A percentile compares a stretch with the other conserved stretches of the same genome.
phyloP scores from a whole-genome alignment of 208 protist species.

The Histomonas meleagridis region DNA sequence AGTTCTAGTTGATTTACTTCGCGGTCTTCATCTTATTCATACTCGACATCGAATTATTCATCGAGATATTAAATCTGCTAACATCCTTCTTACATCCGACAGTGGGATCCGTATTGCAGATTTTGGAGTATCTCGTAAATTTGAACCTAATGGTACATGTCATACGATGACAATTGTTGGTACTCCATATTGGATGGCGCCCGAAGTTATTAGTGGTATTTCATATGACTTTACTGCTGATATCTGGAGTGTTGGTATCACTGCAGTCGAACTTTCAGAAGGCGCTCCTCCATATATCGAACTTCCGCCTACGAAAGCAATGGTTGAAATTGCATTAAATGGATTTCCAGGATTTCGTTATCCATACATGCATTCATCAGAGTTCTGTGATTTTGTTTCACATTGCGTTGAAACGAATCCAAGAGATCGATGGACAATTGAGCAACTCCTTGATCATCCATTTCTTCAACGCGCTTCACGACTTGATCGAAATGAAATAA shows the following conservation, averaged over 20 bases:
- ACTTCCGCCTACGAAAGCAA: slow-evolving; percentile 22
- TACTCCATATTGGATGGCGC: slow-evolving; percentile 49
- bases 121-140: slow-evolving; percentile 45
- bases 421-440: not conserved
- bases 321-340: not conserved
- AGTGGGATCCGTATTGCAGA: slow-evolving; percentile 46
- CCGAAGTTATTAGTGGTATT: slow-evolving; percentile 42
- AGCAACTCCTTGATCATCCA: not conserved
- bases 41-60: slow-evolving; percentile 60
- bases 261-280: slow-evolving; percentile 43
- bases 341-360: not conserved
- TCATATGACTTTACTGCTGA: slow-evolving; percentile 40
- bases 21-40: not conserved
- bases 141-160: not conserved
- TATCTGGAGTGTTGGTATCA: slow-evolving; percentile 48
- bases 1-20: not conserved
- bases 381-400: not conserved
- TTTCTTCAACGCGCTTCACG: not conserved
- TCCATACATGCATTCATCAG: not conserved
- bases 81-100: slow-evolving; percentile 24
- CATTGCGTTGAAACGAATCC: not conserved
- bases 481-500: not conserved
- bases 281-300: slow-evolving; percentile 40
- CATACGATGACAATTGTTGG: slow-evolving; percentile 17
- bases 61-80: slow-evolving; percentile 69